A percentile compares a stretch with the other conserved stretches of the same genome.
Conservation (phyloP, 2,329 filamentous ascomycete species). For the Colletotrichum sp. region DNA sequence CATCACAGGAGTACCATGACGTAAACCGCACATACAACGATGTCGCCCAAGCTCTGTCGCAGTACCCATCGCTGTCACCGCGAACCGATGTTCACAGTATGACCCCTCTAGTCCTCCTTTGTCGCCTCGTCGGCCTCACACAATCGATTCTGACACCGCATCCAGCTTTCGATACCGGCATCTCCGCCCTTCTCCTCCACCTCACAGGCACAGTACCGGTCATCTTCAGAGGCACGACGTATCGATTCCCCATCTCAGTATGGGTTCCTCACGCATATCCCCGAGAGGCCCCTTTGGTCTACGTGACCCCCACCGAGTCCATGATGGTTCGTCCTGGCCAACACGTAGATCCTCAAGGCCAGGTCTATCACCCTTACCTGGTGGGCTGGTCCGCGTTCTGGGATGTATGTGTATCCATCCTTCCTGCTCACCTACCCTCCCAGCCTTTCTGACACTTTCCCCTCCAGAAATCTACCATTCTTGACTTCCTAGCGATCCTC, state of each 20-base stretch:
- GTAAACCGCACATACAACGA: conserved; percentile 93
- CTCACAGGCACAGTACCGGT: conserved; percentile 91
- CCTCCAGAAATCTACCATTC: conserved; percentile 77
- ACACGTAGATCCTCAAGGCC: conserved; percentile 91
- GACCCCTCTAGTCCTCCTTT: conserved; percentile 29
- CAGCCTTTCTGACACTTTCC: conserved; percentile 15
- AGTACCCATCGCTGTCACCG: conserved; percentile 80
- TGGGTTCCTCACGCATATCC: conserved; percentile 96
- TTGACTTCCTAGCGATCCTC: conserved; percentile 83
- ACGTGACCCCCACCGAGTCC: conserved; percentile 85
- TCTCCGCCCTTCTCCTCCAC: conserved; percentile 84
- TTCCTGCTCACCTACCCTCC: background rate
- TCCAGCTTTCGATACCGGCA: conserved; percentile 85
- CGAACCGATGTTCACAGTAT: conserved; percentile 95
- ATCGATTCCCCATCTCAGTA: conserved; percentile 89
- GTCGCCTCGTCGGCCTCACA: background rate
- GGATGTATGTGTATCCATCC: conserved; percentile 71
- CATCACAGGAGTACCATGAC: conserved; percentile 83
- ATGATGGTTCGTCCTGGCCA: conserved; percentile 94
- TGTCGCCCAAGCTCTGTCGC: conserved; percentile 80
- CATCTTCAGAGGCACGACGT: conserved; percentile 84
- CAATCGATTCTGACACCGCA: conserved; percentile 25
- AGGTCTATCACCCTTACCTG: conserved; percentile 94
- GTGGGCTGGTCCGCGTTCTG: conserved; percentile 88
- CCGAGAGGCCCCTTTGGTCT: conserved; percentile 81